phyloP scores from a whole-genome alignment of 1,284 basidiomycete species.

The Xerocomus amazonicus region DNA sequence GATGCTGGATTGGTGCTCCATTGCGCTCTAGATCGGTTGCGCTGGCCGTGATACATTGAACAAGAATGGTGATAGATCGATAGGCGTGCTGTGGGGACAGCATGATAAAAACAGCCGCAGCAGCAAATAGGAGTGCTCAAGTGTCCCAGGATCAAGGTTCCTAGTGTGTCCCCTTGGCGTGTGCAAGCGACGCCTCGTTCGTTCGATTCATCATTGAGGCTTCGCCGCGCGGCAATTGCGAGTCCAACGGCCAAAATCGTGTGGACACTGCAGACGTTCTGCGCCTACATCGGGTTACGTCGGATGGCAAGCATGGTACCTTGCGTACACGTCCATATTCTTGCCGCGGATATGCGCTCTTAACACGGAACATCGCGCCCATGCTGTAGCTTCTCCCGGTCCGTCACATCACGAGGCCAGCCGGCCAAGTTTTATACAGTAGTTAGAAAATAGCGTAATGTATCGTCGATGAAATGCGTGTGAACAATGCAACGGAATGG shows the following conservation, averaged over 20 bases:
- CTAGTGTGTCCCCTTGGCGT: slow-evolving; percentile 10
- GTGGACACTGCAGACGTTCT: background rate
- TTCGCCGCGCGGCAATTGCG: slow-evolving; percentile 10
- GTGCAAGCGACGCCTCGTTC: slow-evolving; percentile 8
- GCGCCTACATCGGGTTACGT: slow-evolving; percentile 12
- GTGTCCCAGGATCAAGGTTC: background rate
- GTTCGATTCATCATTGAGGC: background rate
- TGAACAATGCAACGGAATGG: slow-evolving; percentile 30
- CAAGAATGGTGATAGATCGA: too few species aligned
- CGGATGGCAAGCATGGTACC: background rate
- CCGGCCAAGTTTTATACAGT: slow-evolving; percentile 27
- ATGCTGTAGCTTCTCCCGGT: background rate
- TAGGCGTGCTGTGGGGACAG: background rate
- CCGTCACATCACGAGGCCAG: slow-evolving; percentile 1
- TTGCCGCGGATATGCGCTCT: slow-evolving; percentile 2
- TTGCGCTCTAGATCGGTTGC: too few species aligned
- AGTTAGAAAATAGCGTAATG: slow-evolving; percentile 33
- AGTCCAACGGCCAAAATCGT: slow-evolving; percentile 11
- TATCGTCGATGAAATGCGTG: slow-evolving; percentile 33
- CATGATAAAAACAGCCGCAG: background rate
- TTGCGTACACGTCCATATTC: background rate
- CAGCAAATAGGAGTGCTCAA: slow-evolving; percentile 10
- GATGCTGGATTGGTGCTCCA: background rate
- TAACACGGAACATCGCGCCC: background rate
- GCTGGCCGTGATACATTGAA: slow-evolving; percentile 12